Evolutionary conservation across 305 asterid species (phyloP), one percentile per base, ranked within the genome.

Genomic region (Fraxinus albicans): DNA sequence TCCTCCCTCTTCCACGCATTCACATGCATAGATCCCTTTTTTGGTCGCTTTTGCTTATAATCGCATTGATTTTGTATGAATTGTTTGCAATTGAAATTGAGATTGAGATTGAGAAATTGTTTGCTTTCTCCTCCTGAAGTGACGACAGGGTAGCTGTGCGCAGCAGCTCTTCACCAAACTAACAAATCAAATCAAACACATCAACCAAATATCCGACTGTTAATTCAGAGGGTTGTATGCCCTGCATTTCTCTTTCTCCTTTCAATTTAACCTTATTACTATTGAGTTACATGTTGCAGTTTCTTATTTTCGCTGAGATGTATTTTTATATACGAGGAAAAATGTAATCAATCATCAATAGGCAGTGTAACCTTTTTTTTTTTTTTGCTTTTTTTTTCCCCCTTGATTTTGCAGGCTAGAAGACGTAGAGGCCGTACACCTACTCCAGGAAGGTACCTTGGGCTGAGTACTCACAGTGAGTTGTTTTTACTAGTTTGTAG

Each of bases 111-210:
- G 27, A 25, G 27, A 25, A 90, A 83, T 82, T 81, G 78, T 87
- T 70, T 77, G 81, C 83, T 90, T 81, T 86, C 82, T 74, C 86
- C 78, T 83, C 90, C 82, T 92, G 86, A 90, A 93, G 97, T 90
- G 93, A 83, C 89, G 87, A 88, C 97, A 94, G 95, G 97, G 86
- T 86, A 86, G 95, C 98, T 92, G 97, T 94, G 89, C 90, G 98
- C 90, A 91, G 98, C 95, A 95, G 98, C 98, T 92, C 99, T 91
- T 93, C 99, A 83, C 84, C 97, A 88, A 95, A 93, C 82, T 91
- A 93, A 92, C 94, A 89, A 93, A 92, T 90, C 91, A 84, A 90
- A 89, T 85, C 93, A 94, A 92, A 87, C 88, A 47, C 89, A 84
- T 76, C 92, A 87, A 91, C 94, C 94, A 91, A 91, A 89, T 90